These are phyloP conservation scores for Mucor saturninus DNA, from an alignment of 371 early-diverging fungal genomes.

Conservation along the genomic window DNA sequence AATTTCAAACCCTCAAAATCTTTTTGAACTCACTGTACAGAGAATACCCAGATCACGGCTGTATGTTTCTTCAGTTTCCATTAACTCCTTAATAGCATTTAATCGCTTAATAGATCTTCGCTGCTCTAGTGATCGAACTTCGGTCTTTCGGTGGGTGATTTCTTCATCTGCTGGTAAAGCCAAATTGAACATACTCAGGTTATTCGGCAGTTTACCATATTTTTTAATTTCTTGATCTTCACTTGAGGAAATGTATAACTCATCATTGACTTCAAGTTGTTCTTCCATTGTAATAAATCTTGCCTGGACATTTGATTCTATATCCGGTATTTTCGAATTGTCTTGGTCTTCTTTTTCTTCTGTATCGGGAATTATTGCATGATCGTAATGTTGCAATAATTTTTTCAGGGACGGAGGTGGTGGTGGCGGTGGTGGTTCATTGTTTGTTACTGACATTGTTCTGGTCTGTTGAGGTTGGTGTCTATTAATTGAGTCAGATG, in stretches of 20 bases:
- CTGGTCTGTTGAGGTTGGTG: neutral
- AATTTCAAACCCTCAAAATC: neutral
- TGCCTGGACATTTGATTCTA: neutral
- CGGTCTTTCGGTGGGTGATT: slow-evolving; percentile 7
- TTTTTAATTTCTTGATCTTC: slow-evolving; percentile 5
- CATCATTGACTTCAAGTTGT: slow-evolving; percentile 3
- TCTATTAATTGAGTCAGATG: neutral
- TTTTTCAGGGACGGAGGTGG: slow-evolving; percentile 13
- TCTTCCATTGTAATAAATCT: slow-evolving; percentile 26
- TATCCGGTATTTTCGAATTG: neutral
- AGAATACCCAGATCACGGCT: slow-evolving; percentile 39
- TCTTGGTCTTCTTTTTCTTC: slow-evolving; percentile 2
- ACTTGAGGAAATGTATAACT: neutral
- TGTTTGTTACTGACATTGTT: neutral
- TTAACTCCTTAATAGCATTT: slow-evolving; percentile 36
- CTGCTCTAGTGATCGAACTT: slow-evolving; percentile 24
- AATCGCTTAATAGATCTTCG: slow-evolving; percentile 19
- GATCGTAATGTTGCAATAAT: neutral
- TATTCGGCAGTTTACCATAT: neutral
- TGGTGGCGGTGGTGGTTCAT: slow-evolving; percentile 8
- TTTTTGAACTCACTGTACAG: slow-evolving; percentile 33
- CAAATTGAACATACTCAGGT: slow-evolving; percentile 6
- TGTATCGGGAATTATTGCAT: slow-evolving; percentile 18
- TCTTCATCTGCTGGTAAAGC: slow-evolving; percentile 3
- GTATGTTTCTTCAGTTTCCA: slow-evolving; percentile 48